Evolutionary conservation across 352 stramenopile genomes (phyloP).

Genomic region (Globisporangium lucens): DNA sequence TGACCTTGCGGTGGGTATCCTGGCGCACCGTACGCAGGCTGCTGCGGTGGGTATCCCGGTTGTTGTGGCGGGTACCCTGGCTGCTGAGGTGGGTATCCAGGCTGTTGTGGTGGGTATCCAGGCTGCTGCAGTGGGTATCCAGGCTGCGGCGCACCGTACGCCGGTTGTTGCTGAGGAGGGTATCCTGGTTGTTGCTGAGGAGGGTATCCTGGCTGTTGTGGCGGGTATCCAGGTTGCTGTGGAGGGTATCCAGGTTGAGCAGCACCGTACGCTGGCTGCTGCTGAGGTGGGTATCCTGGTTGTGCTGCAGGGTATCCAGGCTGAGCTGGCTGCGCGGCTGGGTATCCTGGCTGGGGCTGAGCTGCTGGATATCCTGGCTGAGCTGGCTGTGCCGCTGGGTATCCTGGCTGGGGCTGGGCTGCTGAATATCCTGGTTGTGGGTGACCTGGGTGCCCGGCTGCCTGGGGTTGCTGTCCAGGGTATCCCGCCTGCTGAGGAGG

Average conservation of each 20-base stretch:
- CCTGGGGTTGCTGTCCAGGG: conserved; percentile 3
- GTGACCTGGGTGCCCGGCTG: conserved; percentile 19
- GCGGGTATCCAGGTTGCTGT: conserved; percentile 23
- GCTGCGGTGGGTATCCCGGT: conserved; percentile 21
- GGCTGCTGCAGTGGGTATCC: conserved; percentile 29
- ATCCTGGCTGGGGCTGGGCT: conserved; percentile 18
- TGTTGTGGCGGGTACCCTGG: conserved; percentile 12
- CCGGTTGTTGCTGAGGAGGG: conserved; percentile 22
- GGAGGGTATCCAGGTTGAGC: conserved; percentile 25
- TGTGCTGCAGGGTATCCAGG: conserved; percentile 7
- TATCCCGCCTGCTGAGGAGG: conserved; percentile 13
- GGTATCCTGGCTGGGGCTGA: conserved; percentile 21
- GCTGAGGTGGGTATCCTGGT: conserved; percentile 24
- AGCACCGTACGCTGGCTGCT: conserved; percentile 9
- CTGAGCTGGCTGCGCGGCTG: conserved; percentile 15
- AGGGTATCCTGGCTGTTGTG: conserved; percentile 18
- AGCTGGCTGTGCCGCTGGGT: conserved; percentile 22
- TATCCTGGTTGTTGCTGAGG: conserved; percentile 26
- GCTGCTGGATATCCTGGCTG: conserved; percentile 25
- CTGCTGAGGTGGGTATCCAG: conserved; percentile 19
- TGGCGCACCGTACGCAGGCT: not conserved
- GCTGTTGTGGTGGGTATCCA: conserved; percentile 10
- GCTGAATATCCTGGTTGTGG: conserved; percentile 19
- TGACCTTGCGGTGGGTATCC: conserved; percentile 21
- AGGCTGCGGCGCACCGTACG: conserved; percentile 16